These are phyloP conservation scores for Fusarium sterilihyphosum DNA, from an alignment of 2,329 filamentous ascomycete species.

Conservation along the genomic window DNA sequence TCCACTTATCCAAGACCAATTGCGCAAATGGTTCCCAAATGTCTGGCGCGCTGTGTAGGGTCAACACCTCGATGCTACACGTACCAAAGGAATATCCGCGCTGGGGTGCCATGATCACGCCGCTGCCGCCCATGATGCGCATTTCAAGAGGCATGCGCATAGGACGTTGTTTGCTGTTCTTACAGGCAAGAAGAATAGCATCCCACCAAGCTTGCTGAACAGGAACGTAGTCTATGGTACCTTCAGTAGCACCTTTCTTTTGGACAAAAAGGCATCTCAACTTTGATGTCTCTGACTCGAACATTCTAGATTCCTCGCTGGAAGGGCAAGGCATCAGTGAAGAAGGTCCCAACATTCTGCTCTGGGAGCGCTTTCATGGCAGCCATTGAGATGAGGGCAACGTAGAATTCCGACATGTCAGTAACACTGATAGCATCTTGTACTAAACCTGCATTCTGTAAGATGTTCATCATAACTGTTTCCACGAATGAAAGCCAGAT, in stretches of 20 bases:
- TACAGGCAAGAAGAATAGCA: background rate
- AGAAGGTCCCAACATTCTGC: background rate
- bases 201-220: background rate
- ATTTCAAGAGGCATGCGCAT: background rate
- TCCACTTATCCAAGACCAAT: background rate
- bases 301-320: background rate
- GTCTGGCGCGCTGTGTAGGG: background rate
- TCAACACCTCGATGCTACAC: background rate
- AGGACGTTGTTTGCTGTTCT: background rate
- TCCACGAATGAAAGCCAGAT: background rate
- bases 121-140: background rate
- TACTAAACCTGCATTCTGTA: background rate
- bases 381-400: background rate
- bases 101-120: background rate
- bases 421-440: accelerated
- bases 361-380: background rate
- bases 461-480: background rate
- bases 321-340: background rate
- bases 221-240: background rate
- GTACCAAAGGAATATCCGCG: background rate
- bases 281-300: background rate
- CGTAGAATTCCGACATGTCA: accelerated
- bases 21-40: background rate
- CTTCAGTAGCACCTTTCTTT: background rate
- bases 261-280: background rate